A percentile compares a stretch with the other conserved stretches of the same genome.
Evolutionary conservation across 1,284 basidiomycete genomes (phyloP).

Genomic region (Cryptococcus wingfieldii): DNA sequence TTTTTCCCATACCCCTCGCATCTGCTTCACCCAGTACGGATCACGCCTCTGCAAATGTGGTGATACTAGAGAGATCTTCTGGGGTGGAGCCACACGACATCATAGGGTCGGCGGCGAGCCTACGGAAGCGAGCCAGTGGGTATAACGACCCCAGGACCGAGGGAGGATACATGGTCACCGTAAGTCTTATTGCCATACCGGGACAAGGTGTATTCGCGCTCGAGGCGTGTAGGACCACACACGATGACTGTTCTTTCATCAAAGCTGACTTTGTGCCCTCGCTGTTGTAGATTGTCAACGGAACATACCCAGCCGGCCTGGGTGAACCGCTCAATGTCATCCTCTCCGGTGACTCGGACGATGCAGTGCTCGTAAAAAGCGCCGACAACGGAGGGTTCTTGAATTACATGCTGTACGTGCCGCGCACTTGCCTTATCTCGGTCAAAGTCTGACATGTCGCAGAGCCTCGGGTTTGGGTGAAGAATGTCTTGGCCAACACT

Average conservation of each 20-base stretch:
- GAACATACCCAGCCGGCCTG: conserved; percentile 66
- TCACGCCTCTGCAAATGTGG: neutral
- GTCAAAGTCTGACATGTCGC: conserved; percentile 18
- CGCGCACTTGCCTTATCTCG: neutral
- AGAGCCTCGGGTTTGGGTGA: conserved; percentile 42
- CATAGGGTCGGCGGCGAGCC: conserved; percentile 9
- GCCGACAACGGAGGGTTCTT: conserved; percentile 66
- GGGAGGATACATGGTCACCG: conserved; percentile 32
- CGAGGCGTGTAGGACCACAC: neutral
- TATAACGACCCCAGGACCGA: conserved; percentile 18
- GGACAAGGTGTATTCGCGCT: neutral
- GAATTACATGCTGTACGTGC: conserved; percentile 67
- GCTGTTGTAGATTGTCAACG: conserved; percentile 53
- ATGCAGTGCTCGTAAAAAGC: conserved; percentile 62
- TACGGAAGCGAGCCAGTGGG: conserved; percentile 11
- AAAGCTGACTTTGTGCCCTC: neutral
- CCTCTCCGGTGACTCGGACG: conserved; percentile 74
- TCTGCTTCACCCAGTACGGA: neutral
- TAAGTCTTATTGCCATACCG: conserved; percentile 7
- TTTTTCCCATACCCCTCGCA: conserved; percentile 6
- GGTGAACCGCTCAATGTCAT: conserved; percentile 89
- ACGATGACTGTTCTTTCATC: neutral
- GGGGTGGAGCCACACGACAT: neutral
- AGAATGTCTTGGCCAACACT: conserved; percentile 79
- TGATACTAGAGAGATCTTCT: neutral